phyloP scores from a whole-genome alignment of 257 asterid genomes.

The Solanum pinnatisectum region DNA sequence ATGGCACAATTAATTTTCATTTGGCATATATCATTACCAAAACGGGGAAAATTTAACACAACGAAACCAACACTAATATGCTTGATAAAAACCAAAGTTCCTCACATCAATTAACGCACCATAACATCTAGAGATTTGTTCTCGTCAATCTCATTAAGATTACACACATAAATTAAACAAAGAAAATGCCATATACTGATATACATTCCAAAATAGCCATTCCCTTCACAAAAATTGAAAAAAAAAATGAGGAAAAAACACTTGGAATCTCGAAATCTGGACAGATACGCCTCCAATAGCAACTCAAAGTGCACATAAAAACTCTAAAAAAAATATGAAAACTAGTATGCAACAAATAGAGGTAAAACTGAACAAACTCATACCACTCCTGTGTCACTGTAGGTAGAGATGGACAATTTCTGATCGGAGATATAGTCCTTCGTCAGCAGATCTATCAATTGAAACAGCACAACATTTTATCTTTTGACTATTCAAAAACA shows the following conservation, averaged over 20 bases:
- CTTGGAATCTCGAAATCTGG: background rate
- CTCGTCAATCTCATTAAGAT: background rate
- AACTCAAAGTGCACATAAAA: background rate
- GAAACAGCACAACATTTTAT: background rate
- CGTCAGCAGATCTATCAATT: constrained; percentile 68
- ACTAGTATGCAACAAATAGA: background rate
- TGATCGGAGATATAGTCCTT: constrained; percentile 83
- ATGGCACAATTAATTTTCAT: background rate
- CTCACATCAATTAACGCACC: background rate
- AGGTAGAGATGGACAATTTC: constrained; percentile 66
- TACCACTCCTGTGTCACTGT: constrained; percentile 85
- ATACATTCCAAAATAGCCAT: background rate
- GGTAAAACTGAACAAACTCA: background rate
- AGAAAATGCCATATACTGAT: background rate
- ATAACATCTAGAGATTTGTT: background rate
- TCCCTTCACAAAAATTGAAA: background rate
- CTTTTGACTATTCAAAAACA: background rate
- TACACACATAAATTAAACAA: background rate
- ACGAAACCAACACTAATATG: background rate
- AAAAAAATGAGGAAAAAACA: background rate
- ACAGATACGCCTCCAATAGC: background rate
- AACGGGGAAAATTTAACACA: background rate
- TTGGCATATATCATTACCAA: background rate
- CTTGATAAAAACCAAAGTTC: background rate
- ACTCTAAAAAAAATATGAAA: background rate